Evolutionary conservation across 2,329 filamentous ascomycete genomes (phyloP).

Genomic region (Fusarium luffae): DNA sequence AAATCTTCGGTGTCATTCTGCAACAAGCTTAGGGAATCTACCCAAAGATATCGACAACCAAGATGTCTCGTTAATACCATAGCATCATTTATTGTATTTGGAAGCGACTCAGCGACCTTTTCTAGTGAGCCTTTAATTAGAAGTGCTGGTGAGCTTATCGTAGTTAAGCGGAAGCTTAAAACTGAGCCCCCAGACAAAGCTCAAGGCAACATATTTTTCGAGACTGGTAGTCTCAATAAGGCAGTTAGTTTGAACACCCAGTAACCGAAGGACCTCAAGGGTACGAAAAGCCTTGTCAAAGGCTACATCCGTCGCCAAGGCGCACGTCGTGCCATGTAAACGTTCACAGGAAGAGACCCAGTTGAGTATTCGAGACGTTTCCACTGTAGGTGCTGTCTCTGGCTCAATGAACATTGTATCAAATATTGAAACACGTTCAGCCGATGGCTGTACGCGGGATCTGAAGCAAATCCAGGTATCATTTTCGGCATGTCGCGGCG

Average conservation of each 20-base stretch:
- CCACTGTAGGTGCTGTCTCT: not conserved
- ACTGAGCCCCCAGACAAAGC: constrained; percentile 29
- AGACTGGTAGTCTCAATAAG: not conserved
- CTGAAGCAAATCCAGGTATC: too few species aligned
- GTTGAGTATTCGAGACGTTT: not conserved
- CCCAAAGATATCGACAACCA: constrained; percentile 14
- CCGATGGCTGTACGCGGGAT: too few species aligned
- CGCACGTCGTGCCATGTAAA: not conserved
- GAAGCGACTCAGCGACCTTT: not conserved
- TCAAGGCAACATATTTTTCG: constrained; percentile 13
- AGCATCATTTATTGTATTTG: constrained; percentile 3
- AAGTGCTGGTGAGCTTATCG: not conserved
- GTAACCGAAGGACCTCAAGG: not conserved
- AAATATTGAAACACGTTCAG: too few species aligned
- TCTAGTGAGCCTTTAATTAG: not conserved
- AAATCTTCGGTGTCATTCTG: constrained; percentile 13
- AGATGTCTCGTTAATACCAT: not conserved
- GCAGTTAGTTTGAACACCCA: not conserved
- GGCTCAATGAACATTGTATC: too few species aligned
- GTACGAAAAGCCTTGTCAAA: constrained; percentile 8
- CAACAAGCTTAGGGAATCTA: constrained; percentile 1
- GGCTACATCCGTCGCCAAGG: not conserved
- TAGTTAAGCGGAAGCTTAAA: constrained; percentile 12
- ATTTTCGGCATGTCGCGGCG: too few species aligned
- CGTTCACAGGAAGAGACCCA: not conserved